Conservation (phyloP, 768 basidiomycete species). For the Inosperma sp. region DNA sequence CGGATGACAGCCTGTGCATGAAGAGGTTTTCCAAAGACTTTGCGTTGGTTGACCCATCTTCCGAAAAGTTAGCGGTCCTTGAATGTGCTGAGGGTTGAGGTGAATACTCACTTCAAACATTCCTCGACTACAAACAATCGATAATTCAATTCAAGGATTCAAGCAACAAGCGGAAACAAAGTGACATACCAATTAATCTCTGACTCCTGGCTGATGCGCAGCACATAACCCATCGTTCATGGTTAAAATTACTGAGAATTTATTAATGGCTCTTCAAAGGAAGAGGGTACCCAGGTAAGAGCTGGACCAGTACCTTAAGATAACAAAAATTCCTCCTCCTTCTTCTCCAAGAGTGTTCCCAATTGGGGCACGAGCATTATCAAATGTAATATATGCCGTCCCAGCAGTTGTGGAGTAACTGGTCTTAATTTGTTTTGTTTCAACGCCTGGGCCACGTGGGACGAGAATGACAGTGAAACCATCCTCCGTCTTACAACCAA, state of each 20-base stretch:
- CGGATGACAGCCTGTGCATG: conserved; percentile 84
- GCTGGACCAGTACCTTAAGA: conserved; percentile 26
- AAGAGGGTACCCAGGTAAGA: not conserved
- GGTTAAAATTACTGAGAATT: conserved; percentile 78
- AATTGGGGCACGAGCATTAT: conserved; percentile 80
- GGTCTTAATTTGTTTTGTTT: conserved; percentile 79
- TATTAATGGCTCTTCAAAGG: not conserved
- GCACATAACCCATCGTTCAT: conserved; percentile 92
- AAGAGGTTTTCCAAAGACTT: conserved; percentile 88
- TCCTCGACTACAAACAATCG: conserved; percentile 60
- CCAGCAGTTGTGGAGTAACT: conserved; percentile 77
- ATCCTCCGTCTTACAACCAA: conserved; percentile 66
- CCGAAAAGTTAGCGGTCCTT: not conserved
- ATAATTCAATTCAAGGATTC: too few species aligned
- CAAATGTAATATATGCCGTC: conserved; percentile 79
- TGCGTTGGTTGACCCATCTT: conserved; percentile 83
- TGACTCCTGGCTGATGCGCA: conserved; percentile 60
- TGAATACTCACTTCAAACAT: conserved; percentile 59
- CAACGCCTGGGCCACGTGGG: conserved; percentile 58
- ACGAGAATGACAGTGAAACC: conserved; percentile 79
- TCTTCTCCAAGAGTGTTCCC: conserved; percentile 71
- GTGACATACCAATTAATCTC: conserved; percentile 25
- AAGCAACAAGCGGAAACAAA: not conserved
- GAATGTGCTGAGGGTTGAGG: not conserved
- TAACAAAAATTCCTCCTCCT: conserved; percentile 36